These are phyloP conservation scores for Kingdonia uniflora DNA, from an alignment of 164 flowering plant species.

Conservation along the genomic window DNA sequence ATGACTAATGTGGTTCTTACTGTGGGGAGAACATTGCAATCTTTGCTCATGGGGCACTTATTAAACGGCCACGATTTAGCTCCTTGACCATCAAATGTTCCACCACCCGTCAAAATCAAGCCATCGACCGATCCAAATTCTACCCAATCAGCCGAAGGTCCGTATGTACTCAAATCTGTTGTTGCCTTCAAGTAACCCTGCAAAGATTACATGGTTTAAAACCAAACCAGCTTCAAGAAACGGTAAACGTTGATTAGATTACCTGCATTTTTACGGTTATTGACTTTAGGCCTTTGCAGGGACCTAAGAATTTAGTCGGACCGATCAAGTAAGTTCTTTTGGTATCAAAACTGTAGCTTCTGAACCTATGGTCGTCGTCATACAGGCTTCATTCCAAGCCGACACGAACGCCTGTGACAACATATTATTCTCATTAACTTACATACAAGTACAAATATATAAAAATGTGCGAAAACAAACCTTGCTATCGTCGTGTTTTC, in stretches of 20 bases:
- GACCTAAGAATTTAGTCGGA: conserved; percentile 42
- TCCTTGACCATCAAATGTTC: conserved; percentile 72
- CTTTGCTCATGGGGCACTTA: conserved; percentile 21
- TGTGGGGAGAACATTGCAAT: conserved; percentile 42
- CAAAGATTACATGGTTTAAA: not conserved
- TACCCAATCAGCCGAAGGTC: conserved; percentile 36
- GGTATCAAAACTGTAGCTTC: conserved; percentile 27
- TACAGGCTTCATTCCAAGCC: conserved; percentile 54
- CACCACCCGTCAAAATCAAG: conserved; percentile 48
- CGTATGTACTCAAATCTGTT: conserved; percentile 28
- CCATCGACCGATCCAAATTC: conserved; percentile 39
- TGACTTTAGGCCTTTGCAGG: conserved; percentile 32
- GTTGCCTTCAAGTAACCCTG: conserved; percentile 55
- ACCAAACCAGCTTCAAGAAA: not conserved
- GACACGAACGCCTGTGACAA: conserved; percentile 33
- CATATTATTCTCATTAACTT: no score
- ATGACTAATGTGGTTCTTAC: conserved; percentile 25
- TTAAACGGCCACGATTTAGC: conserved; percentile 51
- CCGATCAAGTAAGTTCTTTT: conserved; percentile 36
- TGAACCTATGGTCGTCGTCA: conserved; percentile 12
- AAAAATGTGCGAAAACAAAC: no score
- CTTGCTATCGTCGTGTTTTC: conserved; percentile 30
- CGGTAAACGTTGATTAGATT: not conserved
- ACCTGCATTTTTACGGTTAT: conserved; percentile 26
- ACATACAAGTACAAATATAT: no score